Evolutionary conservation across 1,284 basidiomycete species (phyloP).

Genomic region (Microbotryum intermedium): DNA sequence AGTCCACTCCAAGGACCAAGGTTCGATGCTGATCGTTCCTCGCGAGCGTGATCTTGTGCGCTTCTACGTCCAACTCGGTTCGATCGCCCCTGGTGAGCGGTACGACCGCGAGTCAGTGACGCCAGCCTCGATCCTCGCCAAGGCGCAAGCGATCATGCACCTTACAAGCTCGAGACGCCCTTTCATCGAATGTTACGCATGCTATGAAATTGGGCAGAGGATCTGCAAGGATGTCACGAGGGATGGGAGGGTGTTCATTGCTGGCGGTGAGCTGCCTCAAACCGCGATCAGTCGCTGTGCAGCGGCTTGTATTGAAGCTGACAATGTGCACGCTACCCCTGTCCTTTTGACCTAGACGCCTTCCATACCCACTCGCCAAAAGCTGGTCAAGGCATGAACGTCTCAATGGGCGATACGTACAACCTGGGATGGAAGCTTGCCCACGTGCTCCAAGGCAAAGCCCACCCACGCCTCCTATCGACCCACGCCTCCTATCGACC

Average conservation of each 20-base stretch:
- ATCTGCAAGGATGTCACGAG: conserved; percentile 58
- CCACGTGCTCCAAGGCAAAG: conserved; percentile 63
- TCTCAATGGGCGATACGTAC: conserved; percentile 71
- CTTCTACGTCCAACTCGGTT: conserved; percentile 27
- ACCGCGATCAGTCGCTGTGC: no score
- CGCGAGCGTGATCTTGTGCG: conserved; percentile 36
- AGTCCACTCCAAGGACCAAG: conserved; percentile 33
- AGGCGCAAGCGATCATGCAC: conserved; percentile 55
- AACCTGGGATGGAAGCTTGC: conserved; percentile 74
- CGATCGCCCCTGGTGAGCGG: conserved; percentile 11
- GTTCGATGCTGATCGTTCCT: conserved; percentile 37
- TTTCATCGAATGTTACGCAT: conserved; percentile 51
- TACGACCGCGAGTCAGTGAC: conserved; percentile 52
- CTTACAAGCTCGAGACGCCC: conserved; percentile 54
- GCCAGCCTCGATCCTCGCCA: conserved; percentile 54
- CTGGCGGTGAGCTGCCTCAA: conserved; percentile 52
- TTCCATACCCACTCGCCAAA: conserved; percentile 69
- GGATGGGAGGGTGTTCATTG: conserved; percentile 65
- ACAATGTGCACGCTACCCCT: conserved; percentile 37
- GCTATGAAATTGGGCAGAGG: conserved; percentile 63
- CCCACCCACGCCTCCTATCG: conserved; percentile 53
- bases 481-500: conserved; percentile 42
- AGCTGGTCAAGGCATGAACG: conserved; percentile 55
- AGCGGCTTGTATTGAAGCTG: no score
- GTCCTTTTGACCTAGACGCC: conserved; percentile 7